phyloP scores from a whole-genome alignment of 352 stramenopile genomes.

The Phytophthora chlamydospora region DNA sequence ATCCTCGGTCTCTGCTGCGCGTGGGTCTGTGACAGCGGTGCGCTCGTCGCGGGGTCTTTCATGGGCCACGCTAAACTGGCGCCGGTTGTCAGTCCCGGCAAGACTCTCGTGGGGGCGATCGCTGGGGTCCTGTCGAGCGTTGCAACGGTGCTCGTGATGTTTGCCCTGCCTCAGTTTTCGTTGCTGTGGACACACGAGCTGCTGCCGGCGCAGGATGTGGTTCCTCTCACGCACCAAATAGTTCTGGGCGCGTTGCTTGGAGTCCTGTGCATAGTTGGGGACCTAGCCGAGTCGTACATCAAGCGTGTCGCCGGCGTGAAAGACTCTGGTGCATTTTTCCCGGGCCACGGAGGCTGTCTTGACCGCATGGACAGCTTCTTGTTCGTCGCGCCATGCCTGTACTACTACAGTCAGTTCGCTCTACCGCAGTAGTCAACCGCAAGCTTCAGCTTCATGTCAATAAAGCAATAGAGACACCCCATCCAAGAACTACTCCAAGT shows the following conservation, averaged over 20 bases:
- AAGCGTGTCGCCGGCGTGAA: constrained; percentile 77
- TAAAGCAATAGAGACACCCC: constrained; percentile 10
- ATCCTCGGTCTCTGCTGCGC: constrained; percentile 65
- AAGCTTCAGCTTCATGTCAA: background rate
- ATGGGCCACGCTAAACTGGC: constrained; percentile 67
- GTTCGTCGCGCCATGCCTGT: constrained; percentile 66
- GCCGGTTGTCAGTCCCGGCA: constrained; percentile 70
- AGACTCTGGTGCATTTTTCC: constrained; percentile 75
- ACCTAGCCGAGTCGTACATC: constrained; percentile 71
- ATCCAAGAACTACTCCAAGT: background rate
- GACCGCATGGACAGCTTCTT: constrained; percentile 85
- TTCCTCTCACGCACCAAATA: constrained; percentile 47
- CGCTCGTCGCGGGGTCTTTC: constrained; percentile 59
- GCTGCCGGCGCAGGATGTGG: constrained; percentile 34
- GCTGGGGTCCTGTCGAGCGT: constrained; percentile 59
- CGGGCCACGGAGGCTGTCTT: constrained; percentile 76
- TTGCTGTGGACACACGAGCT: constrained; percentile 31
- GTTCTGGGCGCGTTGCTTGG: constrained; percentile 51
- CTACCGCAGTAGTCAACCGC: constrained; percentile 13
- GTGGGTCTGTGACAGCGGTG: constrained; percentile 74
- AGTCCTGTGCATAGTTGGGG: constrained; percentile 65
- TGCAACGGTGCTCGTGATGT: constrained; percentile 52
- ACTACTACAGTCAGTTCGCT: constrained; percentile 52
- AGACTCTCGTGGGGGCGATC: constrained; percentile 63
- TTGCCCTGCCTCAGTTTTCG: constrained; percentile 33